Conservation (phyloP, 257 asterid species). For the Apocynum venetum region DNA sequence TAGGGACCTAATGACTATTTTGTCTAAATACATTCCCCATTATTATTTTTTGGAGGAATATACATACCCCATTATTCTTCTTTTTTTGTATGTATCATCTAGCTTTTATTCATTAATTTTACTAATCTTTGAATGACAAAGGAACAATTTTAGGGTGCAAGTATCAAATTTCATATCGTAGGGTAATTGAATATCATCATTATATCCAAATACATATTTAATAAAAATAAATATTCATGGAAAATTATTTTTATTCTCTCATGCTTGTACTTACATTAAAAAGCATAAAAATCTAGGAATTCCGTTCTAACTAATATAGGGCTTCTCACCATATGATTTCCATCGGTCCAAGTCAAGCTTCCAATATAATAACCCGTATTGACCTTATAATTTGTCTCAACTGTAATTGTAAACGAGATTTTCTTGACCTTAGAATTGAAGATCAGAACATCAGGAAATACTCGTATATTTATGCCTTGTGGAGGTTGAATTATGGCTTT, state of each 20-base stretch:
- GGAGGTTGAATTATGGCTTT: conserved; percentile 42
- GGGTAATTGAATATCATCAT: too few species aligned
- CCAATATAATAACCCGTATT: conserved; percentile 40
- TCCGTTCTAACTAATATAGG: conserved; percentile 33
- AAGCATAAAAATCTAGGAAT: conserved; percentile 3
- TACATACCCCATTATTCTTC: too few species aligned
- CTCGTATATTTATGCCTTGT: conserved; percentile 24
- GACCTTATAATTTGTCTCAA: conserved; percentile 24
- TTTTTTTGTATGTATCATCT: too few species aligned
- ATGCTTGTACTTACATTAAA: neutral
- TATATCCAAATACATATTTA: neutral
- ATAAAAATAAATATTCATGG: neutral
- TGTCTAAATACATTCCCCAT: too few species aligned
- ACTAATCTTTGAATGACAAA: too few species aligned
- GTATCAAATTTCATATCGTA: too few species aligned
- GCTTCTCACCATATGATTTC: conserved; percentile 33
- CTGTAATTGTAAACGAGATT: conserved; percentile 33
- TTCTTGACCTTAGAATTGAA: conserved; percentile 29
- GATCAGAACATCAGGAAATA: conserved; percentile 31
- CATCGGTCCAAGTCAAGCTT: conserved; percentile 44
- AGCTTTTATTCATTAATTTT: too few species aligned
- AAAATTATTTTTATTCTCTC: neutral
- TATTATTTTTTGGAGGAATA: too few species aligned
- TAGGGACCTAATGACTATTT: too few species aligned
- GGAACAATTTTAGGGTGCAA: too few species aligned